Base-by-base conservation (phyloP, 2,329 filamentous ascomycete species). In the Fusarium proliferatum region DNA sequence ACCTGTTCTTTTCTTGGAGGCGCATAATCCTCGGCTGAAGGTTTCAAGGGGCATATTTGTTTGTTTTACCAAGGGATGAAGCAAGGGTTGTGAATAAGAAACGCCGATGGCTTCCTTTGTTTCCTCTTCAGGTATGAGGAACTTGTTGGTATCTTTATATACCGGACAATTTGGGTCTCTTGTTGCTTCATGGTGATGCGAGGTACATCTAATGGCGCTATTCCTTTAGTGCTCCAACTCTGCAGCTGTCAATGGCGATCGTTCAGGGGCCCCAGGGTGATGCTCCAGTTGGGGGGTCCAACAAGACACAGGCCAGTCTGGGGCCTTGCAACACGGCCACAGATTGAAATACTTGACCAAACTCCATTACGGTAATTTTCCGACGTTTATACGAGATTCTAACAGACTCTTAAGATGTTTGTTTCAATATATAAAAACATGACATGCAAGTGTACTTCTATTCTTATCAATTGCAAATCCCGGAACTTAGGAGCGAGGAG, bases 11-110 rank as follows among this genome's bases (percentile, higher is more conserved):
- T 62, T 55, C 51, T 42, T 23, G 11, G 34, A 53, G 48, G 60
- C 76, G 76, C 76, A 76, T 77, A 77, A 77, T 77, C 76, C 66
- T 77, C 76, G 76, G 76, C 70, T 76, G 53, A 68, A 59, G 49
- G 59, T 74, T 68, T 76, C 66, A 73, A 64, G 57, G 58, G 62
- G 58, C 43, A 39, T 61, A 51, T 55, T 36, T 67, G 45, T 61
- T 30, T 51, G 61, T 63, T 63, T 43, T 52, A 41, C 49, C 53
- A 72, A 62, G 53, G 45, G 46, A 43, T 36, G 36, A 52, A 34
- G 34, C 33, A 58, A 57, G 43, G 61, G 38, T 51, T 46, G 46
- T 67, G 23, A 63, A 58, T 52, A 57, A 55, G 36, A 59, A 23
- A 48, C 17, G 12, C 0, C 12, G 23, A 46, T 39, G 30, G 12